Evolutionary conservation across 2,329 filamentous ascomycete genomes (phyloP).

Genomic region (Gaeumannomyces tritici): DNA sequence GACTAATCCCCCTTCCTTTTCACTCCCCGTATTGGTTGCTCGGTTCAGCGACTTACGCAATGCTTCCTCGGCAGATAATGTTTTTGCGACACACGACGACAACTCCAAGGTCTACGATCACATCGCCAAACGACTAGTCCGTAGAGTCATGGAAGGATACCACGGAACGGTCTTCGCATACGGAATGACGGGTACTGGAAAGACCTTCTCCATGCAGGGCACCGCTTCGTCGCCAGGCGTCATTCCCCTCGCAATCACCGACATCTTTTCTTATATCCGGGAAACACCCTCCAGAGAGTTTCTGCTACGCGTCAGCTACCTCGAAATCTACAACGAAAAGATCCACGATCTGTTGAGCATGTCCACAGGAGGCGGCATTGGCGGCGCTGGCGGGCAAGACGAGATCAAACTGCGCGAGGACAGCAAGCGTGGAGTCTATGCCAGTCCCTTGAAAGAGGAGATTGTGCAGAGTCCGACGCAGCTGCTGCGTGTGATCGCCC

Average conservation of each 20-base stretch:
- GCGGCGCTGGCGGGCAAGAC: constrained; percentile 54
- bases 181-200: constrained; percentile 97
- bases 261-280: constrained; percentile 98
- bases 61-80: constrained; percentile 62
- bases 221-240: constrained; percentile 92
- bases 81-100: constrained; percentile 88
- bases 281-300: constrained; percentile 95
- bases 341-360: constrained; percentile 89
- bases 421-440: constrained; percentile 92
- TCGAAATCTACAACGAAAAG: constrained; percentile 98
- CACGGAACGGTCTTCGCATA: constrained; percentile 98
- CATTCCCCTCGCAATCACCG: constrained; percentile 92
- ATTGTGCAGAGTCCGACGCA: constrained; percentile 98
- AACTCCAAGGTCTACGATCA: constrained; percentile 94
- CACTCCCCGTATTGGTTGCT: no score
- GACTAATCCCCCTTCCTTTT: not conserved
- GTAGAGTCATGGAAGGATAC: constrained; percentile 97
- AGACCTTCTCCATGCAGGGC: constrained; percentile 99
- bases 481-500: constrained; percentile 84
- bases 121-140: constrained; percentile 84
- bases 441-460: constrained; percentile 91
- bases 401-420: constrained; percentile 97
- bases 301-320: constrained; percentile 86
- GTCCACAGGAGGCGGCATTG: constrained; percentile 47
- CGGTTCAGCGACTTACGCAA: not conserved